These are phyloP conservation scores for Leccinum fibrillosum DNA, from an alignment of 768 basidiomycete genomes.

Conservation along the genomic window DNA sequence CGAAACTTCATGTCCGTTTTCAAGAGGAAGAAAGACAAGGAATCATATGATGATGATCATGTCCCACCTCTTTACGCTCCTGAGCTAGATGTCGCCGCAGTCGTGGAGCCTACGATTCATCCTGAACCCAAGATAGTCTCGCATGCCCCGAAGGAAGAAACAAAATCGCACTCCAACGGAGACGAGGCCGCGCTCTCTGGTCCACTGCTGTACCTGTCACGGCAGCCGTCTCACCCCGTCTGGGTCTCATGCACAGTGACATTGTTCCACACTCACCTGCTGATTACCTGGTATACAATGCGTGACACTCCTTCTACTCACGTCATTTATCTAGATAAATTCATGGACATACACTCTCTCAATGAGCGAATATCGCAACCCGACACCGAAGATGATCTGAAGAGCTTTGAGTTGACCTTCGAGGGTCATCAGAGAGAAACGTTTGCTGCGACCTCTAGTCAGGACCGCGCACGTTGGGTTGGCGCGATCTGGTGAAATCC, in stretches of 20 bases:
- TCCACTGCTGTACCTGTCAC: conserved; percentile 18
- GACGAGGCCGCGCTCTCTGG: conserved; percentile 2
- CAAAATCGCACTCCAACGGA: neutral
- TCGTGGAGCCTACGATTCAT: neutral
- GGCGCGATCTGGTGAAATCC: conserved; percentile 64
- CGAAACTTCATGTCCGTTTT: conserved; percentile 62
- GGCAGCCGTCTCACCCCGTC: conserved; percentile 30
- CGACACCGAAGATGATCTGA: conserved; percentile 40
- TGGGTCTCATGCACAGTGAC: conserved; percentile 49
- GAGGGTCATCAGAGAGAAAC: conserved; percentile 49
- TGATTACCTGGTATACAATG: conserved; percentile 46
- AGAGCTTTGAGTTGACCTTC: conserved; percentile 65
- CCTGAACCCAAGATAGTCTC: conserved; percentile 1
- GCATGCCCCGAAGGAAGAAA: conserved; percentile 1
- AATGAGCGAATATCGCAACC: conserved; percentile 47
- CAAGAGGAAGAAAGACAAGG: conserved; percentile 43
- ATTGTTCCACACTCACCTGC: conserved; percentile 39
- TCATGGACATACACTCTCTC: conserved; percentile 68
- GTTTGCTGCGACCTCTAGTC: conserved; percentile 59
- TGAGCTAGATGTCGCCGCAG: conserved; percentile 1
- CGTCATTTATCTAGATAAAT: conserved; percentile 47
- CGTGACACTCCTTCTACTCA: conserved; percentile 41
- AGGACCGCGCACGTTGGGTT: conserved; percentile 70
- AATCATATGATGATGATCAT: conserved; percentile 26
- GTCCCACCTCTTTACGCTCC: conserved; percentile 3